Evolutionary conservation across 192 early-diverging fungal species (phyloP), one percentile per base, ranked within the genome.

Genomic region (Linnemannia exigua): DNA sequence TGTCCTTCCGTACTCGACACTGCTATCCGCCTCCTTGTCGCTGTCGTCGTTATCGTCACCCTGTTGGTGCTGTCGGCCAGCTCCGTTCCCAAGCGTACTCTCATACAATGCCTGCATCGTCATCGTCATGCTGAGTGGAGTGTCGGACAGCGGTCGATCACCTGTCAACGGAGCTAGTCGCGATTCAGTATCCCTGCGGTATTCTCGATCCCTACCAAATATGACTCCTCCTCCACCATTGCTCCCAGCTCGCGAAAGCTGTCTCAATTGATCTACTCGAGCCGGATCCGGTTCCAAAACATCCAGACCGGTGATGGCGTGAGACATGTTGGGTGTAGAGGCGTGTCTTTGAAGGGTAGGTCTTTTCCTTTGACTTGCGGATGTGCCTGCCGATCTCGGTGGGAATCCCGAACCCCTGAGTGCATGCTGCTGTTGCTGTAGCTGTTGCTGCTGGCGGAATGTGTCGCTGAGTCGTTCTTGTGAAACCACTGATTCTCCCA

Each of bases 271-370:
- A 50, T 61, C 68, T 51, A 72, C 5, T 28, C 69, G 66, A 5
- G 67, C 31, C 8, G 84, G 84, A 71, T 86, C 84, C 25, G 79
- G 74, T 50, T 80, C 84, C 75, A 86, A 37, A 9, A 74, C 54
- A 31, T 77, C 70, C 46, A 86, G 70, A 2, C 84, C 84, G 4
- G 84, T 86, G 28, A 79, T 25, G 5, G 77, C 20, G 1, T 70
- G 67, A 11, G 84, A 86, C 58, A 86, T 33, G 15, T 79, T 80
- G 58, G 84, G 84, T 14, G 75, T 80, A 19, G 84, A 86, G 6
- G 52, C 69, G 63, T 77, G 75, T 66, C 78, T 67, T 14, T 71
- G 48, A n/a, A 84, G 71, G n/a, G 44, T 46, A 3, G 82, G 77
- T 35, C 76, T 47, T 51, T 46, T 75, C 16, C 67, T 74, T 25